These are phyloP conservation scores for Neonectria sp. DNA, from an alignment of 2,329 filamentous ascomycete species.

Conservation along the genomic window DNA sequence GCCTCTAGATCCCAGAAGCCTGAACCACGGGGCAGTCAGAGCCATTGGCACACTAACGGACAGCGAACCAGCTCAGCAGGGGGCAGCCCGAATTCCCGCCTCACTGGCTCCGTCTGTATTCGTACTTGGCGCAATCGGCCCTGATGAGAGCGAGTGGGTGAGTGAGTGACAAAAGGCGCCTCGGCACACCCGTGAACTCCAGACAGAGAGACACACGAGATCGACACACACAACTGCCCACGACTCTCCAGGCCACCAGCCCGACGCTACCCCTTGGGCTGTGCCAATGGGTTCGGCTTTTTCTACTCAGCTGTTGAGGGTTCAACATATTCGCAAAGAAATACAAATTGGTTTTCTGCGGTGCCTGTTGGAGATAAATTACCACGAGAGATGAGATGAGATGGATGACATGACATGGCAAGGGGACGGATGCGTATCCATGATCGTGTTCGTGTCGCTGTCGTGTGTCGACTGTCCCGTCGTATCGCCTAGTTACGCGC, in stretches of 20 bases:
- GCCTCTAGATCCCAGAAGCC: neutral
- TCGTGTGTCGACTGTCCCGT: neutral
- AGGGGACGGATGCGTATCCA: slow-evolving; percentile 21
- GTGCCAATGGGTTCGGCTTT: neutral
- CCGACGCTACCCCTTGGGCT: neutral
- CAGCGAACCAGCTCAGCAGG: neutral
- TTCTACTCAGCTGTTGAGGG: slow-evolving; percentile 6
- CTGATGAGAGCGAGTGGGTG: neutral
- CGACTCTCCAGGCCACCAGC: neutral
- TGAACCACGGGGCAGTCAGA: neutral
- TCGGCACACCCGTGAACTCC: neutral
- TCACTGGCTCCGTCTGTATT: neutral
- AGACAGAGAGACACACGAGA: neutral
- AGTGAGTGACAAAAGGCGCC: neutral
- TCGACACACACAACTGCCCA: neutral
- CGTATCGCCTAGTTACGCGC: neutral
- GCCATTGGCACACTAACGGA: neutral
- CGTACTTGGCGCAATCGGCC: neutral
- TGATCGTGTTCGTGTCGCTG: slow-evolving; percentile 10
- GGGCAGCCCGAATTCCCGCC: too few relatives aligned
- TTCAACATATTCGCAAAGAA: slow-evolving; percentile 11
- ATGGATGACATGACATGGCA: slow-evolving; percentile 4
- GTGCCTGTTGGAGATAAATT: slow-evolving; percentile 20
- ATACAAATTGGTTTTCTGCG: neutral
- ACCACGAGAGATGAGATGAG: slow-evolving; percentile 23